Conservation (phyloP, 306 rosid genomes). For the Rosa lucieae region DNA sequence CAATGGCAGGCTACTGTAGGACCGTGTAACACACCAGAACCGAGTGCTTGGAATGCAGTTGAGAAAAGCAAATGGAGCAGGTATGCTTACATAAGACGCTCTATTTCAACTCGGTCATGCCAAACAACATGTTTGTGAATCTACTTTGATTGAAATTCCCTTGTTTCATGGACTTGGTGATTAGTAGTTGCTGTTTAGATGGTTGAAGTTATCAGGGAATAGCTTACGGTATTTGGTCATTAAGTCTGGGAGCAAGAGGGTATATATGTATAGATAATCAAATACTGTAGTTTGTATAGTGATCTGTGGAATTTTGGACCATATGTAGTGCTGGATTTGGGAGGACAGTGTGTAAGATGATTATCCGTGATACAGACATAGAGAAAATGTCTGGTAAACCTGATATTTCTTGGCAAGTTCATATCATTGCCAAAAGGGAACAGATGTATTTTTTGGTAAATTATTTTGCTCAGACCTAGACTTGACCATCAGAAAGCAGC, state of each 20-base stretch:
- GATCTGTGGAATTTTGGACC: neutral
- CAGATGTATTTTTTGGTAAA: no score
- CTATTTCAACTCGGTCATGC: neutral
- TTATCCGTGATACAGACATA: neutral
- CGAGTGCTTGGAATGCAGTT: conserved; percentile 84
- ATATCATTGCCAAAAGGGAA: no score
- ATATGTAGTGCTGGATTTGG: neutral
- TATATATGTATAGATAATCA: neutral
- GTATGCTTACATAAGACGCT: conserved; percentile 41
- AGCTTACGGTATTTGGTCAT: neutral
- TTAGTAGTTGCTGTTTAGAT: neutral
- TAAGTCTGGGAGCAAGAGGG: neutral
- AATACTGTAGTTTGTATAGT: neutral
- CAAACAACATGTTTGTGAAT: neutral
- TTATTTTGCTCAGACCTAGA: neutral
- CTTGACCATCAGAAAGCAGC: neutral
- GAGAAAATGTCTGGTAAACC: neutral
- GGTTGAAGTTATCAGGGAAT: neutral
- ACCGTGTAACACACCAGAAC: conserved; percentile 79
- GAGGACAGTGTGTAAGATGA: neutral
- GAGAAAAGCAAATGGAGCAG: conserved; percentile 98
- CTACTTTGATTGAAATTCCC: neutral
- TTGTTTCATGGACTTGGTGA: neutral
- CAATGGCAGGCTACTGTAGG: conserved; percentile 77
- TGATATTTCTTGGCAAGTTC: no score